phyloP scores from a whole-genome alignment of 225 moss, liverwort and hornwort genomes.

The Neckera pumila region DNA sequence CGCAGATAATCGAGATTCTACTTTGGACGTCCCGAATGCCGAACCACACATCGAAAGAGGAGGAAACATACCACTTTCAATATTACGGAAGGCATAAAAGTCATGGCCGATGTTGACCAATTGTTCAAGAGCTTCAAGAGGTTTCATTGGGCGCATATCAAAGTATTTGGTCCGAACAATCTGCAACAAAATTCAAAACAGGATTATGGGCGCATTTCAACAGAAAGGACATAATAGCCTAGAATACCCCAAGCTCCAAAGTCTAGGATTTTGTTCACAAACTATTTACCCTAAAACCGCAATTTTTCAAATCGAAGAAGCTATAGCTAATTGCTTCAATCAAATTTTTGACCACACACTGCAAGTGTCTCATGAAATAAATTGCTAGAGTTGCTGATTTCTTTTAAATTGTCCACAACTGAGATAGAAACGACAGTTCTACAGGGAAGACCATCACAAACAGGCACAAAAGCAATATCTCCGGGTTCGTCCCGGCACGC shows the following conservation, averaged over 20 bases:
- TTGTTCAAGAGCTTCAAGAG: constrained; percentile 71
- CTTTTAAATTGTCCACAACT: background rate
- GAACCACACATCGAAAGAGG: background rate
- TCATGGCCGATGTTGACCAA: constrained; percentile 79
- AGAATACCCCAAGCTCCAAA: background rate
- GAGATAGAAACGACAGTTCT: background rate
- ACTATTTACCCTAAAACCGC: background rate
- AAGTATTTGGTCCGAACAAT: constrained; percentile 89
- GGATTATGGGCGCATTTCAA: background rate
- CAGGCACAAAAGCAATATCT: background rate
- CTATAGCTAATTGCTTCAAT: background rate
- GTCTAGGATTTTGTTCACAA: background rate
- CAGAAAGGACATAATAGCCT: background rate
- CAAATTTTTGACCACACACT: background rate
- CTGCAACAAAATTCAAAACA: constrained; percentile 9
- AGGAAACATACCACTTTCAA: constrained; percentile 59
- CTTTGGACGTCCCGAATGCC: background rate
- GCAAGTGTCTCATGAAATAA: background rate
- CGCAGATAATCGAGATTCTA: background rate
- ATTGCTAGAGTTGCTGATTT: background rate
- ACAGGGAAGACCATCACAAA: background rate
- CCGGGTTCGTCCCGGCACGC: background rate
- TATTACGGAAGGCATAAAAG: constrained; percentile 82
- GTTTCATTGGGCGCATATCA: constrained; percentile 81
- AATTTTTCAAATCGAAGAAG: background rate